Conservation (phyloP, 345 rosid genomes). For the Citropsis articulata region DNA sequence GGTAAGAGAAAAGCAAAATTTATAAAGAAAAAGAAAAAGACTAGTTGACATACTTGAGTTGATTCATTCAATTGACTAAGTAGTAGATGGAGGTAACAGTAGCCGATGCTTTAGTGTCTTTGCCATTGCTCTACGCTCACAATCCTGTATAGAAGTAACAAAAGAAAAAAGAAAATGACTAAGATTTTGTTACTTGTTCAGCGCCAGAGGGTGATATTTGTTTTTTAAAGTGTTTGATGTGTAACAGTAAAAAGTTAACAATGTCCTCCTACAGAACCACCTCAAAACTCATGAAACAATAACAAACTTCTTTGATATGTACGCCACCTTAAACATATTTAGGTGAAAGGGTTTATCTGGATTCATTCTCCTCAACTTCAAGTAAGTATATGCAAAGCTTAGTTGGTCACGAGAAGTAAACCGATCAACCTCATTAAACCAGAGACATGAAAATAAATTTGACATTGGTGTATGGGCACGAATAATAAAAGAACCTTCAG, state of each 20-base stretch:
- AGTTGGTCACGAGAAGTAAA: slow-evolving; percentile 91
- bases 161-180: slow-evolving; percentile 1
- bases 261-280: not conserved
- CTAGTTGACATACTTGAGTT: not conserved
- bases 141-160: slow-evolving; percentile 51
- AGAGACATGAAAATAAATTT: slow-evolving; percentile 84
- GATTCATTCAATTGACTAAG: slow-evolving; percentile 39
- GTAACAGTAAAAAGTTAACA: not conserved
- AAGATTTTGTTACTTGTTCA: not conserved
- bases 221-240: not conserved
- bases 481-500: slow-evolving; percentile 91
- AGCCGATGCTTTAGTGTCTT: slow-evolving; percentile 65
- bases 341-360: slow-evolving; percentile 64
- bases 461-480: slow-evolving; percentile 95
- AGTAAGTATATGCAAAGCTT: slow-evolving; percentile 91
- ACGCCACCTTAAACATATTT: slow-evolving; percentile 81
- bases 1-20: not conserved
- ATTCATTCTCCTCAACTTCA: slow-evolving; percentile 75
- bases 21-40: not conserved
- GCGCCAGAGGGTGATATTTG: not conserved
- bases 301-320: not conserved
- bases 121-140: slow-evolving; percentile 74
- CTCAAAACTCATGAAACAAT: slow-evolving; percentile 6
- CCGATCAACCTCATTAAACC: slow-evolving; percentile 95
- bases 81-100: slow-evolving; percentile 33